Evolutionary conservation across 1,139 yeast species (phyloP), one percentile per base, ranked within the genome.

Genomic region (Sugiyamaella xylanicola): DNA sequence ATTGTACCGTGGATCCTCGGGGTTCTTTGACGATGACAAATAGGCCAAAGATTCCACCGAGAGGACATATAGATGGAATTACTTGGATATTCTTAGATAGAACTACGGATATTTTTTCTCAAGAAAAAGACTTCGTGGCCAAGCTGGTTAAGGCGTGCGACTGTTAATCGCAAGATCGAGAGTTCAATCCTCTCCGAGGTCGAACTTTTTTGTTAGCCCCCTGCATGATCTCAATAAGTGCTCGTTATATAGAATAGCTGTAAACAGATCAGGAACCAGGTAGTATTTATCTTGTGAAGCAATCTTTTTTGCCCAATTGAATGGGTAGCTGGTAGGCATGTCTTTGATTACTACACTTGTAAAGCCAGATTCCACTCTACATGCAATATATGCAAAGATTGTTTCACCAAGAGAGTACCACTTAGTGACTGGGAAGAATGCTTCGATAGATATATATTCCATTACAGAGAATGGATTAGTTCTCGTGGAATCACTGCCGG

Each of bases 401-500:
- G 16, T 53, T 42, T 53, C 52, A 5, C 21, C 43, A 20, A 19
- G 36, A 11, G 52, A 47, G 22, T 35, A 43, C 21, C 52, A 53
- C 22, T 22, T 53, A 9, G 55, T 53, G 13, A 25, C 47, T 11
- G 48, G 48, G 19, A 47, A 43, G 37, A 46, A 47, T 11, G 37
- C 55, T 15, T 47, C 52, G 9, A 47, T 53, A 15, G 43, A 47
- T 22, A 37, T 53, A 9, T 43, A 41, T n/a, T 32, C 51, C 9
- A 44, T 53, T 3, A 41, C 55, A 16, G 36, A 37, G 11, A 15
- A 15, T 21, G 62, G 63, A 2, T 49, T 60, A 20, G 54, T 49
- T 5, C 45, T 58, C 37, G 16, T 53, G 13, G 49, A 56, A 13
- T 43, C 57, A 11, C 29, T 60, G 19, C 62, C 63, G 20, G 45